A percentile compares a stretch with the other conserved stretches of the same genome.
These are phyloP conservation scores for Paecilomyces fulvus DNA, from an alignment of 2,329 filamentous ascomycete species.

Conservation along the genomic window DNA sequence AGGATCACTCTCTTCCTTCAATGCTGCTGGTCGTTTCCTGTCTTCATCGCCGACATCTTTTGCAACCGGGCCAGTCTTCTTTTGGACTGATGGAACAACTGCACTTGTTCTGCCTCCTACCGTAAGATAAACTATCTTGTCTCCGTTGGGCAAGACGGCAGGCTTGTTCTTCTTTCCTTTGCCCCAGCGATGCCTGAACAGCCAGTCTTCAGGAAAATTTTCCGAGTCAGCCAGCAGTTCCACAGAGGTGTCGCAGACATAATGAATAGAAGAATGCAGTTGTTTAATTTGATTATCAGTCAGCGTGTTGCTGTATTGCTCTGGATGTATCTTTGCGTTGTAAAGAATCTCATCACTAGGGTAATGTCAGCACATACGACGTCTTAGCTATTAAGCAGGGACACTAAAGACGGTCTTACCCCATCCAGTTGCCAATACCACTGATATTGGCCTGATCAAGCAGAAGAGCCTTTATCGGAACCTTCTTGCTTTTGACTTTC, in stretches of 20 bases:
- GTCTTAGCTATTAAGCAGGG: neutral
- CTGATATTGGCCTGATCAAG: conserved; percentile 83
- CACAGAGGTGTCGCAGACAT: conserved; percentile 72
- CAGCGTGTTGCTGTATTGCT: conserved; percentile 85
- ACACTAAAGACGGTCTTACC: conserved; percentile 35
- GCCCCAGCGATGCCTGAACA: conserved; percentile 82
- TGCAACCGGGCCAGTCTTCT: conserved; percentile 60
- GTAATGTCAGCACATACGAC: conserved; percentile 2
- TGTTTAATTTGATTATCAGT: conserved; percentile 59
- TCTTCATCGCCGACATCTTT: conserved; percentile 40
- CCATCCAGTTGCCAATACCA: conserved; percentile 96
- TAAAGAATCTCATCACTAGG: conserved; percentile 77
- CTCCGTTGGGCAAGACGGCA: conserved; percentile 67
- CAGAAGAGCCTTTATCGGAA: conserved; percentile 81
- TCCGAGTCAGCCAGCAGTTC: conserved; percentile 73
- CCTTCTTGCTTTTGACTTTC: conserved; percentile 65
- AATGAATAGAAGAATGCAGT: conserved; percentile 64
- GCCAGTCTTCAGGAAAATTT: conserved; percentile 77
- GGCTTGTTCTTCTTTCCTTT: conserved; percentile 70
- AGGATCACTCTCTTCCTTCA: conserved; percentile 20
- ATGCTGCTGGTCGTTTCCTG: conserved; percentile 20
- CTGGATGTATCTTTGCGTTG: conserved; percentile 79
- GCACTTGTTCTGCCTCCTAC: conserved; percentile 90
- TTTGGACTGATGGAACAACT: conserved; percentile 76
- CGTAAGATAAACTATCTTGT: conserved; percentile 75